A percentile compares a stretch with the other conserved stretches of the same genome.
phyloP scores from a whole-genome alignment of 495 filamentous ascomycete species.

The Thermothielavioides terrestris region DNA sequence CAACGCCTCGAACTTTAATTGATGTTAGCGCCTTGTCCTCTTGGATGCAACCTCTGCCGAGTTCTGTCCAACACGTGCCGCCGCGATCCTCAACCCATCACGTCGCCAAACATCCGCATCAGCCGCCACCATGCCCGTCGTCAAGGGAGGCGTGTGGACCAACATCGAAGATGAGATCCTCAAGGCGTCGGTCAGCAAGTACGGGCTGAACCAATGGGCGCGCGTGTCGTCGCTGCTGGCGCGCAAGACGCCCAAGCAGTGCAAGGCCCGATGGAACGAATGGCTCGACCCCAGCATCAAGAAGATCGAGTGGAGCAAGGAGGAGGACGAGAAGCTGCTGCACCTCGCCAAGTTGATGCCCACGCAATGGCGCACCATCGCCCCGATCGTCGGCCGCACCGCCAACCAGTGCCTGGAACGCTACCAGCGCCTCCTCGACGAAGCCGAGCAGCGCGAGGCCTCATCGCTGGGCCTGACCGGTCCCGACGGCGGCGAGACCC shows the following conservation, averaged over 20 bases:
- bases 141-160: constrained; percentile 95
- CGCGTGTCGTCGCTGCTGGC: constrained; percentile 95
- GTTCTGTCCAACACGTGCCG: not conserved
- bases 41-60: too few relatives aligned
- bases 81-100: not conserved
- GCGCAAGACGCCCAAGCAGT: constrained; percentile 96
- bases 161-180: constrained; percentile 84
- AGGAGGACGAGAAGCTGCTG: constrained; percentile 96
- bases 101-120: not conserved
- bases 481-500: constrained; percentile 76
- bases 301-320: constrained; percentile 97
- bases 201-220: constrained; percentile 97
- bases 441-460: constrained; percentile 80
- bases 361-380: constrained; percentile 97
- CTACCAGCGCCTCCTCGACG: constrained; percentile 92
- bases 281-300: constrained; percentile 97
- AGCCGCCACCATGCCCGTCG: constrained; percentile 72
- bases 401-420: constrained; percentile 95
- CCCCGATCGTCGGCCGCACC: constrained; percentile 90
- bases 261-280: constrained; percentile 96
- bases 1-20: too few relatives aligned
- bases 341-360: constrained; percentile 98
- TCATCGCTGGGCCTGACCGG: constrained; percentile 79
- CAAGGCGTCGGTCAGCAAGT: constrained; percentile 92
- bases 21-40: too few relatives aligned